phyloP scores from a whole-genome alignment of 495 filamentous ascomycete species.

The Lichina pygmaea region DNA sequence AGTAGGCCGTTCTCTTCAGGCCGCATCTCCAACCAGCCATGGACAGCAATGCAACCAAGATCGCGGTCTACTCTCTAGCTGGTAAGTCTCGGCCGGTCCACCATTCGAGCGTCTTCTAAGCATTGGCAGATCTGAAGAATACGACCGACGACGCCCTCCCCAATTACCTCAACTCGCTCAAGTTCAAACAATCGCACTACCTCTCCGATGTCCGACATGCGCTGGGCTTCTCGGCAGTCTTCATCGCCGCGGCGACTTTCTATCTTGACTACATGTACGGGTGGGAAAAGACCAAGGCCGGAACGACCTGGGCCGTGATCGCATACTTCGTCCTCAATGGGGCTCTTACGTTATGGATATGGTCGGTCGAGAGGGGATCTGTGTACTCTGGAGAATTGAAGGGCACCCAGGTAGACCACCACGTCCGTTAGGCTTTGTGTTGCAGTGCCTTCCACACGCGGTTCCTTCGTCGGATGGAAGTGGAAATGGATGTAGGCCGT shows the following conservation, averaged over 20 bases:
- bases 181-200: conserved; percentile 54
- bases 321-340: conserved; percentile 61
- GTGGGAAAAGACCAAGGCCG: conserved; percentile 55
- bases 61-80: conserved; percentile 39
- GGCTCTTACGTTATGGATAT: conserved; percentile 62
- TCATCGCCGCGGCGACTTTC: conserved; percentile 57
- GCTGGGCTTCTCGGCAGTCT: conserved; percentile 61
- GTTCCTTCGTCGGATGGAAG: not conserved
- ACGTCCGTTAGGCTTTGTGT: not conserved
- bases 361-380: conserved; percentile 51
- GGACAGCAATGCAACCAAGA: conserved; percentile 14
- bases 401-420: not conserved
- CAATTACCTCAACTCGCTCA: conserved; percentile 69
- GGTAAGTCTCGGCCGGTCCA: conserved; percentile 15
- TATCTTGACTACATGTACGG: conserved; percentile 74
- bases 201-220: conserved; percentile 59
- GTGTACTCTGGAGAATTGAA: conserved; percentile 26
- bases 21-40: not conserved
- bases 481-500: not conserved
- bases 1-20: too few species aligned
- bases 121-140: conserved; percentile 62
- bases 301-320: conserved; percentile 49
- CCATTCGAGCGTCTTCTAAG: not conserved
- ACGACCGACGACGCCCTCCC: conserved; percentile 81
- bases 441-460: not conserved